Base-by-base conservation (phyloP, 345 rosid genomes). In the Ceriops decandra region DNA sequence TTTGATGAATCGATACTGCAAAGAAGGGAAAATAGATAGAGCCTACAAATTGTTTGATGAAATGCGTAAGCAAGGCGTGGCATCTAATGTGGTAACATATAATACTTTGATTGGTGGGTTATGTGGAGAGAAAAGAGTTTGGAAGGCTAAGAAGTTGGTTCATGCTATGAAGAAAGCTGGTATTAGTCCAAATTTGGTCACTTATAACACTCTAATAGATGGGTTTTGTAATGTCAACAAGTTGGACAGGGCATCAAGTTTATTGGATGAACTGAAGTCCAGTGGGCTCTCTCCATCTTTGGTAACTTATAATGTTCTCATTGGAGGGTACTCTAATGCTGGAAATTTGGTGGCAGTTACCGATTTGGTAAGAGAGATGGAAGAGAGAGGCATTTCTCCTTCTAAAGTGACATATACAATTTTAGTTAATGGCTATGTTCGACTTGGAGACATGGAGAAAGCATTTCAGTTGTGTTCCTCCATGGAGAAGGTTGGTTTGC, bases 351-450 rank as follows among this genome's bases (percentile, higher is more conserved):
- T 60, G 13, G 60, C 63, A 63, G 90, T 83, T 53, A 73, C 80
- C 38, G 72, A 78, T 51, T 72, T 93, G 52, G 84, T 85, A 46
- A 84, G 77, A 82, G 90, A 93, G 79, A 90, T 88, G 96, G 87
- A 84, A 77, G 93, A 86, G 63, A 87, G 95, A 84, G 89, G 88
- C 52, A 71, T 90, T 62, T 76, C 76, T 57, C 86, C 95, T 61
- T 87, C 90, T 10, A 75, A 78, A 76, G 90, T 84, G 61, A 90
- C 97, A 17, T 90, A 84, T 42, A 88, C 98, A 0, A 84, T 87
- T 38, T 56, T 86, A 27, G 86, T 87, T 11, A 80, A 88, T 68
- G 83, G 87, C 0, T 83, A 77, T 66, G 74, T 81, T 64, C 79
- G 80, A 49, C 71, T 74, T 0, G 84, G 74, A 24, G 71, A 86